A percentile compares a stretch with the other conserved stretches of the same genome.
Conservation (phyloP, 805 yeast genomes). For the Alloascoidea hylecoeti region DNA sequence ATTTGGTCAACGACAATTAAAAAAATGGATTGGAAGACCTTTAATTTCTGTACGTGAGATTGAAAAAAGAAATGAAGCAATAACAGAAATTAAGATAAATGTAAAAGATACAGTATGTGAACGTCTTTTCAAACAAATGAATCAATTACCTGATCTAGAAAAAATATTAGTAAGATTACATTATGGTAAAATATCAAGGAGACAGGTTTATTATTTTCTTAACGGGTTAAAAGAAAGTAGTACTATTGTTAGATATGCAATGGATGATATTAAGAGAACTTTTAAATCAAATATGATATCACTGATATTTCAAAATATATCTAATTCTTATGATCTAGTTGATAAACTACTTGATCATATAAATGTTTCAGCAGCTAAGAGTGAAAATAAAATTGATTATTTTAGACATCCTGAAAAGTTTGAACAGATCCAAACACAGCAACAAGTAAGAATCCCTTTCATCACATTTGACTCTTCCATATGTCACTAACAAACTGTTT, state of each 20-base stretch:
- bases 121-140: conserved; percentile 13
- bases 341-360: conserved; percentile 8
- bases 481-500: conserved; percentile 13
- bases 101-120: conserved; percentile 12
- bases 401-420: conserved; percentile 37
- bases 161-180: conserved; percentile 41
- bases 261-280: conserved; percentile 15
- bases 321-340: conserved; percentile 17
- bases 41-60: conserved; percentile 39
- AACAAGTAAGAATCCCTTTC: conserved; percentile 11
- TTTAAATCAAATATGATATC: conserved; percentile 22
- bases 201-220: conserved; percentile 43
- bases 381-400: conserved; percentile 2
- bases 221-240: conserved; percentile 25
- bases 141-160: conserved; percentile 39
- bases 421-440: conserved; percentile 23
- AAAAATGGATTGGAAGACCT: conserved; percentile 68
- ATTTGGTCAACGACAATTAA: conserved; percentile 57
- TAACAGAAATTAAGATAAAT: conserved; percentile 25
- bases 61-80: conserved; percentile 47
- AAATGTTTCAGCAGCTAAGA: neutral
- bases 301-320: conserved; percentile 22
- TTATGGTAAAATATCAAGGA: conserved; percentile 42
- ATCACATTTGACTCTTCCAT: conserved; percentile 23
- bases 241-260: conserved; percentile 17